phyloP scores from a whole-genome alignment of 345 rosid species.

The Adansonia digitata region DNA sequence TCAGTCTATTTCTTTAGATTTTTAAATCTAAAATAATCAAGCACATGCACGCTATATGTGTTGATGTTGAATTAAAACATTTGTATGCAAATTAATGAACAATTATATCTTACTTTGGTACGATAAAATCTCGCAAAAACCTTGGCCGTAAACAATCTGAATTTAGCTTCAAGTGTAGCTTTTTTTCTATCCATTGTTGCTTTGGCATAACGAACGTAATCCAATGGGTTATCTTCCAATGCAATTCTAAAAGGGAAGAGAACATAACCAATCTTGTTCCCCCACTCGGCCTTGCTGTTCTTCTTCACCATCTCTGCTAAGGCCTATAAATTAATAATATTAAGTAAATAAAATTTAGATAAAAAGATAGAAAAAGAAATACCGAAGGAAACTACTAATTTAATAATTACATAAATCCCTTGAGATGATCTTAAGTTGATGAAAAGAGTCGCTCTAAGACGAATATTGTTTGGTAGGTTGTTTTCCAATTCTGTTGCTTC shows the following conservation, averaged over 20 bases:
- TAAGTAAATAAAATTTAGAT: neutral
- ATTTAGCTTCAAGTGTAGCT: neutral
- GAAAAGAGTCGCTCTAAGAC: conserved; percentile 31
- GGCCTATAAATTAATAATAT: conserved; percentile 11
- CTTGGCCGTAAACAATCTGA: neutral
- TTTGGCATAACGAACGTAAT: conserved; percentile 26
- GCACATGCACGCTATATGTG: too few relatives aligned
- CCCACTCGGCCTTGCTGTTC: conserved; percentile 25
- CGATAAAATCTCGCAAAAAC: neutral
- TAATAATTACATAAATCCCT: conserved; percentile 29
- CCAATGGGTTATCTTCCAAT: conserved; percentile 31
- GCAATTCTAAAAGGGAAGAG: conserved; percentile 29
- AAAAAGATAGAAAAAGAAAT: too few relatives aligned
- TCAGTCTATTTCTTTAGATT: neutral
- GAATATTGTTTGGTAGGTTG: conserved; percentile 20
- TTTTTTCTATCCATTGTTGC: conserved; percentile 32
- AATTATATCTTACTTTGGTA: neutral
- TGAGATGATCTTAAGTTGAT: conserved; percentile 31
- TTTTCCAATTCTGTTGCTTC: neutral
- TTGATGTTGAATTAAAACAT: too few relatives aligned
- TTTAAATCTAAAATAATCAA: neutral
- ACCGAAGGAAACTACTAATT: neutral
- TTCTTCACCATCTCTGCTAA: conserved; percentile 29
- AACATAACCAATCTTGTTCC: conserved; percentile 34
- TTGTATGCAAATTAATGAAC: neutral